A percentile compares a stretch with the other conserved stretches of the same genome.
These are phyloP conservation scores for Chaetomium tenue DNA, from an alignment of 495 filamentous ascomycete genomes.

Conservation along the genomic window DNA sequence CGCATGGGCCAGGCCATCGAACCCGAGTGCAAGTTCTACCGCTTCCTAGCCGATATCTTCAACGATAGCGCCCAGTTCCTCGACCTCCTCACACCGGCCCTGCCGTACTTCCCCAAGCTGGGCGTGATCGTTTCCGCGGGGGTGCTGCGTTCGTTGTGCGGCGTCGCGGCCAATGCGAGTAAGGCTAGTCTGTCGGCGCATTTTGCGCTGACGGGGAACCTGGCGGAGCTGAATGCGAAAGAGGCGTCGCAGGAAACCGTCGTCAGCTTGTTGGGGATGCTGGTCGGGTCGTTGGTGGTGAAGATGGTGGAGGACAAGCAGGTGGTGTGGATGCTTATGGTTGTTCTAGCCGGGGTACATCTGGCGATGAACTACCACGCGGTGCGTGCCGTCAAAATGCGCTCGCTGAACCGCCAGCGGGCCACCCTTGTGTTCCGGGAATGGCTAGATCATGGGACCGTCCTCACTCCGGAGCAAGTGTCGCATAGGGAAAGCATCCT, in stretches of 20 bases:
- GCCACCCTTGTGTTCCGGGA: conserved; percentile 74
- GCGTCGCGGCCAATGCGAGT: conserved; percentile 81
- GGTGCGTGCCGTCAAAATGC: conserved; percentile 78
- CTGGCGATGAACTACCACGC: conserved; percentile 81
- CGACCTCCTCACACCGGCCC: conserved; percentile 78
- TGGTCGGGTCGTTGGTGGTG: conserved; percentile 79
- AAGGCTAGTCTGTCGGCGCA: conserved; percentile 91
- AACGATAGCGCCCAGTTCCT: conserved; percentile 89
- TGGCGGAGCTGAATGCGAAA: conserved; percentile 92
- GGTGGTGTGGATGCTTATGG: conserved; percentile 73
- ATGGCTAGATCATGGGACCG: conserved; percentile 50
- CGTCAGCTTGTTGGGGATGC: conserved; percentile 86
- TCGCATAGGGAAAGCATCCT: conserved; percentile 71
- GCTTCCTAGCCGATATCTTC: conserved; percentile 85
- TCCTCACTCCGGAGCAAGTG: conserved; percentile 63
- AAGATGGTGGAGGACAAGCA: conserved; percentile 65
- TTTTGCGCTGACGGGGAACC: conserved; percentile 83
- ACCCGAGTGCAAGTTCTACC: conserved; percentile 92
- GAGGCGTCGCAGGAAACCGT: conserved; percentile 96
- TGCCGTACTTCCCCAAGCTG: conserved; percentile 68
- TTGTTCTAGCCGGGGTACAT: conserved; percentile 70
- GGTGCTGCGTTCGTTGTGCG: conserved; percentile 77
- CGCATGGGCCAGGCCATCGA: conserved; percentile 81
- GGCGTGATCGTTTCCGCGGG: conserved; percentile 71
- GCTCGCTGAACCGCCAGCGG: conserved; percentile 82